These are phyloP conservation scores for Solanum pinnatisectum DNA, from an alignment of 257 asterid genomes.

Conservation along the genomic window DNA sequence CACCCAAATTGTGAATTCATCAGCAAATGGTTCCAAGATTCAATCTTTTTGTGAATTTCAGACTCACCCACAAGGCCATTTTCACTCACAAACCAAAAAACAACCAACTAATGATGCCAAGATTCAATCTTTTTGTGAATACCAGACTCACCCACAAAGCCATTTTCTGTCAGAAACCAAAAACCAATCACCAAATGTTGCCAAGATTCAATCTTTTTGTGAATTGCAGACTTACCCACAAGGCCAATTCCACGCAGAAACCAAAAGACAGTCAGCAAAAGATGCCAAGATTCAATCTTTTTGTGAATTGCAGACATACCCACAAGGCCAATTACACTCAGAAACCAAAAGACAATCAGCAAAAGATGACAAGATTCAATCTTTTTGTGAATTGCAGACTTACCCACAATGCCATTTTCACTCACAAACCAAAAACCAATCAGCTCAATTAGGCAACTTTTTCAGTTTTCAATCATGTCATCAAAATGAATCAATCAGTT, in stretches of 20 bases:
- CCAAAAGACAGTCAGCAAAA: background rate
- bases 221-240: background rate
- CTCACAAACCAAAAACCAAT: background rate
- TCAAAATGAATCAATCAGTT: background rate
- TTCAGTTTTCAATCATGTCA: background rate
- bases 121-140: background rate
- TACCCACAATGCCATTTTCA: background rate
- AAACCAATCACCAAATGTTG: background rate
- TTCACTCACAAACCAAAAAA: background rate
- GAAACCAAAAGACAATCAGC: background rate
- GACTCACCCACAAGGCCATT: background rate
- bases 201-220: background rate
- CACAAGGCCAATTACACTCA: background rate
- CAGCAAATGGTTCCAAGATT: background rate
- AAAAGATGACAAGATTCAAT: background rate
- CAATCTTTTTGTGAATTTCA: background rate
- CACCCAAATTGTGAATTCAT: background rate
- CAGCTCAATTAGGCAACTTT: background rate
- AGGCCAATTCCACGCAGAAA: background rate
- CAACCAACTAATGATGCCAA: background rate
- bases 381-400: background rate
- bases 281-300: background rate
- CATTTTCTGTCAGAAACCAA: background rate
- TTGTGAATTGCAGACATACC: background rate
- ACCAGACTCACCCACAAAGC: background rate